Evolutionary conservation across 257 asterid genomes (phyloP).

Genomic region (Euphrasia confusa): DNA sequence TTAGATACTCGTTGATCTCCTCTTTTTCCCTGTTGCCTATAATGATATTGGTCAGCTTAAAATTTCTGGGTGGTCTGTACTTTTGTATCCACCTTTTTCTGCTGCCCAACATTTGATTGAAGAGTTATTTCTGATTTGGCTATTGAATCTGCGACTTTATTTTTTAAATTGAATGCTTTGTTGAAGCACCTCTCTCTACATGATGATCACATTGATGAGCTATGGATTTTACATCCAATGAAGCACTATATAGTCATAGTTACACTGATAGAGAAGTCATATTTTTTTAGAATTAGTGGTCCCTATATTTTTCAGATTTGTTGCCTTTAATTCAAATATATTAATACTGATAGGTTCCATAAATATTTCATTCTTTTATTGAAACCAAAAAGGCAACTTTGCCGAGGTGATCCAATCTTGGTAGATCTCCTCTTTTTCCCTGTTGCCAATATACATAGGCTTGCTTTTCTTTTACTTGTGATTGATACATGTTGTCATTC

Average conservation of each 20-base stretch:
- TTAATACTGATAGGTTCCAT: too few relatives aligned
- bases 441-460: slow-evolving; percentile 35
- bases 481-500: slow-evolving; percentile 20
- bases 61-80: background rate
- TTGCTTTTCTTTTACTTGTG: slow-evolving; percentile 3
- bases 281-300: background rate
- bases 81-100: background rate
- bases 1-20: slow-evolving; percentile 6
- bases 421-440: slow-evolving; percentile 36
- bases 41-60: background rate
- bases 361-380: background rate
- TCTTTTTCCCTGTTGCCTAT: slow-evolving; percentile 21
- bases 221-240: slow-evolving; percentile 39
- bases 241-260: slow-evolving; percentile 39
- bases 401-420: slow-evolving; percentile 33
- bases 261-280: slow-evolving; percentile 42
- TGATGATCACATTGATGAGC: slow-evolving; percentile 35
- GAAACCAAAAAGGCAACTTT: slow-evolving; percentile 32
- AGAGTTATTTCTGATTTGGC: too few relatives aligned
- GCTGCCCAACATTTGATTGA: background rate
- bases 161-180: background rate
- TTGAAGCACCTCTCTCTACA: slow-evolving; percentile 25
- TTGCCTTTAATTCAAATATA: background rate
- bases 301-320: background rate
- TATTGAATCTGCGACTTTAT: background rate